Conservation (phyloP, 2,329 filamentous ascomycete species). For the Sarocladium kiliense region DNA sequence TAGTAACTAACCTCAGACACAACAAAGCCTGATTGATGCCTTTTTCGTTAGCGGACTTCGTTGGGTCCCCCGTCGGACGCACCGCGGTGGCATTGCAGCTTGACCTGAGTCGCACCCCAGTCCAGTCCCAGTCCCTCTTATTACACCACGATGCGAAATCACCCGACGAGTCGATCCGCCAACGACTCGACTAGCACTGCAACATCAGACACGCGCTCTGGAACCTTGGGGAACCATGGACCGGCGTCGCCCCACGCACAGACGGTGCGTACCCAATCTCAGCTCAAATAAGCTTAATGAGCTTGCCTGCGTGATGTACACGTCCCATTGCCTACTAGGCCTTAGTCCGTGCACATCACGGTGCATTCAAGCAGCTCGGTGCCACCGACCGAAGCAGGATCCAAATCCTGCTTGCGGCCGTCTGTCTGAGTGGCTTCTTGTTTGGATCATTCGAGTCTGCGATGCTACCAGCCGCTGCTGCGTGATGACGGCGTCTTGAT, state of each 20-base stretch:
- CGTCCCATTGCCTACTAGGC: neutral
- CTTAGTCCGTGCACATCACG: neutral
- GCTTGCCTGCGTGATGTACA: neutral
- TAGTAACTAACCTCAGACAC: neutral
- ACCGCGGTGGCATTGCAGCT: neutral
- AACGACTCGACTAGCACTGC: neutral
- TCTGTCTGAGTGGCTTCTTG: too few species aligned
- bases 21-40: neutral
- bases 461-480: too few species aligned
- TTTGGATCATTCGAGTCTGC: too few species aligned
- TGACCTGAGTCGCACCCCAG: neutral
- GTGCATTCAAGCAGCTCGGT: neutral
- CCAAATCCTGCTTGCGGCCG: too few species aligned
- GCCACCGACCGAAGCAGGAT: too few species aligned
- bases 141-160: neutral
- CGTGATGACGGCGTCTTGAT: too few species aligned
- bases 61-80: neutral
- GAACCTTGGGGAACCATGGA: neutral
- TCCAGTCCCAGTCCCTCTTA: neutral
- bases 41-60: too few species aligned
- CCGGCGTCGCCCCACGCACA: too few species aligned
- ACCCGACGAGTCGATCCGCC: neutral
- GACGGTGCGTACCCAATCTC: neutral
- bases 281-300: neutral
- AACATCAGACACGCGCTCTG: neutral